Base-by-base conservation (phyloP, 768 basidiomycete species). In the Scleroderma bovista region DNA sequence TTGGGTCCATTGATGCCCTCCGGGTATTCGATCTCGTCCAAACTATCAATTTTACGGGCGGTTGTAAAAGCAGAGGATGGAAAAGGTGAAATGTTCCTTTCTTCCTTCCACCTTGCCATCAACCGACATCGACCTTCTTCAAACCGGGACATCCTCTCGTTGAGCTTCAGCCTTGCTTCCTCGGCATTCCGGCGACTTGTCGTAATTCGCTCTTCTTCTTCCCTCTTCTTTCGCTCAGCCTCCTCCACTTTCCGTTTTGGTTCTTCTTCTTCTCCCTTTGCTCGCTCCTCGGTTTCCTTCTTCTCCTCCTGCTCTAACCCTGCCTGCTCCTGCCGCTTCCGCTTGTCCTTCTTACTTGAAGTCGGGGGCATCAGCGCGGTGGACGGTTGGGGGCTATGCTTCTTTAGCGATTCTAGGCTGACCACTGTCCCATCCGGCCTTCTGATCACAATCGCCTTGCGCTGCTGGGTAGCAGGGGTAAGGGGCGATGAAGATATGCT, bases 21-120 rank as follows among this genome's bases (percentile, higher is more conserved):
- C 7, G 94, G 93, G 63, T 97, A 97, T 22, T 78, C 69, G 39
- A 97, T 76, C 40, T 78, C 71, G 31, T 75, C 75, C 42, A 98
- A 79, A 66, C 95, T 86, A 44, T 88, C 83, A 56, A 99, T 95
- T 54, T 83, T 79, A 45, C 84, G 81, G 32, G 95, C 95, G 8
- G 89, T 85, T 13, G 83, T 81, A 36, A 97, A 72, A 1, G 85
- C 82, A 45, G 83, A 85, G 17, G 59, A 58, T 17, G 62, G 65
- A 26, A 60, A 43, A 17, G 60, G 51, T 13, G 63, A 61, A 39
- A 52, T 29, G 36, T 71, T 60, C 51, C 63, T 72, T 60, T 72
- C 70, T 7, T 73, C 61, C 48, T 63, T 67, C 58, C 60, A 56
- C 58, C 67, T 57, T 42, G 49, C 56, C 54, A 63, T 65, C 49